These are phyloP conservation scores for Erucastrum elatum DNA, from an alignment of 345 rosid genomes.

Conservation along the genomic window DNA sequence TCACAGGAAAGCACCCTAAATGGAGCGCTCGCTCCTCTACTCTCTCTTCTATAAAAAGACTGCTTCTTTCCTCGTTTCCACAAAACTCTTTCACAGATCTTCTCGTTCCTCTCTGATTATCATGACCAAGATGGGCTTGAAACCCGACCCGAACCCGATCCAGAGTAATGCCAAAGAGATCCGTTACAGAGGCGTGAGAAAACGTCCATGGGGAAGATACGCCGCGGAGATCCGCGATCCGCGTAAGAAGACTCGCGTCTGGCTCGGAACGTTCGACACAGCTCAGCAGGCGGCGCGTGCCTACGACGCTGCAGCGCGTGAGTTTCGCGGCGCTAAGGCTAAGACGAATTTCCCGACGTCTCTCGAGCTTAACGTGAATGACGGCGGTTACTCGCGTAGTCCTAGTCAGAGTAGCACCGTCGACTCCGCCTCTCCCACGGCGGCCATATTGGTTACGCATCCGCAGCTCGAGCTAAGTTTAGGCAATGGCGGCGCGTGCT, in stretches of 20 bases:
- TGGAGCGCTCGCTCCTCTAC: conserved; percentile 36
- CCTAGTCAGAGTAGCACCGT: conserved; percentile 79
- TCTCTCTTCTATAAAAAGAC: conserved; percentile 34
- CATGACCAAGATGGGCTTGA: background rate
- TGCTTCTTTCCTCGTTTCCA: conserved; percentile 15
- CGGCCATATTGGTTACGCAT: conserved; percentile 40
- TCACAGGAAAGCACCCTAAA: conserved; percentile 36
- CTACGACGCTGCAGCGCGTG: conserved; percentile 71
- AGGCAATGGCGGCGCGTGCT: conserved; percentile 1
- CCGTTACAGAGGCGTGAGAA: conserved; percentile 83
- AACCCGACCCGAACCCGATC: conserved; percentile 13
- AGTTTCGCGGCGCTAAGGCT: conserved; percentile 79
- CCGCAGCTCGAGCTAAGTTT: conserved; percentile 59
- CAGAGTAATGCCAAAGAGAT: conserved; percentile 45
- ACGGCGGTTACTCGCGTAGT: conserved; percentile 39
- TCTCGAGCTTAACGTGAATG: conserved; percentile 32
- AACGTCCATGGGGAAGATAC: conserved; percentile 92
- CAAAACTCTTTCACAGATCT: conserved; percentile 22
- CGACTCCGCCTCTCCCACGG: conserved; percentile 54
- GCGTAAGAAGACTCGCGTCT: conserved; percentile 72
- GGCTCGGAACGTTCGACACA: conserved; percentile 96
- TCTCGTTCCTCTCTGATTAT: background rate
- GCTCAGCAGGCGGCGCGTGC: conserved; percentile 94
- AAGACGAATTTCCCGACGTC: conserved; percentile 67
- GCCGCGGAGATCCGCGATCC: conserved; percentile 98